phyloP scores from a whole-genome alignment of 768 basidiomycete species.

The Lyophyllum atratum region DNA sequence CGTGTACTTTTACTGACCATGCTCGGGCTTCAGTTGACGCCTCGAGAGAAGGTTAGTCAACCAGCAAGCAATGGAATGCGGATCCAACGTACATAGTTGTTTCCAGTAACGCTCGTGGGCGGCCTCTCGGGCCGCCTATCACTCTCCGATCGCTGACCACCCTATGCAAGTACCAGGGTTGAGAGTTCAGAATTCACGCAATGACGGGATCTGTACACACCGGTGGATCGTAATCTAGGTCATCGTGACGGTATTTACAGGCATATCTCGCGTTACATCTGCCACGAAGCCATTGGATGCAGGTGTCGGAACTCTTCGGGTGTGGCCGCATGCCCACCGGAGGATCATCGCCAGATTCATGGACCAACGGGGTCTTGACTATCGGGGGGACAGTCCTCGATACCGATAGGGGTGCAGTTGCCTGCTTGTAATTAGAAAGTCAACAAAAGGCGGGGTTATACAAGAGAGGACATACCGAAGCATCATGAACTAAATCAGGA shows the following conservation, averaged over 20 bases:
- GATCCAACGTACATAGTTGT: not conserved
- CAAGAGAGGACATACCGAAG: slow-evolving; percentile 10
- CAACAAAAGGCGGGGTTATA: not conserved
- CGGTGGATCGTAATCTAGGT: slow-evolving; percentile 31
- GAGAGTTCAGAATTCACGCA: not conserved
- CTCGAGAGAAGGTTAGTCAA: not conserved
- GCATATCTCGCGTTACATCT: slow-evolving; percentile 26
- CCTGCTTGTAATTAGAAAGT: not conserved
- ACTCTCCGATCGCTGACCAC: no score
- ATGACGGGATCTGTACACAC: slow-evolving; percentile 15
- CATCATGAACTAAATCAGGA: slow-evolving; percentile 24
- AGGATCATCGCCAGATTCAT: slow-evolving; percentile 9
- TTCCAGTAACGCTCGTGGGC: not conserved
- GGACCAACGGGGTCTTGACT: not conserved
- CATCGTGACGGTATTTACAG: slow-evolving; percentile 32
- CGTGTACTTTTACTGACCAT: slow-evolving; percentile 41
- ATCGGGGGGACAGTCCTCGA: not conserved
- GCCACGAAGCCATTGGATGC: slow-evolving; percentile 28
- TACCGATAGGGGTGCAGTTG: not conserved
- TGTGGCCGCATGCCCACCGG: slow-evolving; percentile 20
- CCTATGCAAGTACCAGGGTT: no score
- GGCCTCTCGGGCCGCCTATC: not conserved
- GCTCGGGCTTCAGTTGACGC: slow-evolving; percentile 3
- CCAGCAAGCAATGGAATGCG: not conserved
- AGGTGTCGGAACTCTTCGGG: slow-evolving; percentile 18